A percentile compares a stretch with the other conserved stretches of the same genome.
phyloP scores from a whole-genome alignment of 805 yeast species.

The Schizosaccharomyces cryophilus region DNA sequence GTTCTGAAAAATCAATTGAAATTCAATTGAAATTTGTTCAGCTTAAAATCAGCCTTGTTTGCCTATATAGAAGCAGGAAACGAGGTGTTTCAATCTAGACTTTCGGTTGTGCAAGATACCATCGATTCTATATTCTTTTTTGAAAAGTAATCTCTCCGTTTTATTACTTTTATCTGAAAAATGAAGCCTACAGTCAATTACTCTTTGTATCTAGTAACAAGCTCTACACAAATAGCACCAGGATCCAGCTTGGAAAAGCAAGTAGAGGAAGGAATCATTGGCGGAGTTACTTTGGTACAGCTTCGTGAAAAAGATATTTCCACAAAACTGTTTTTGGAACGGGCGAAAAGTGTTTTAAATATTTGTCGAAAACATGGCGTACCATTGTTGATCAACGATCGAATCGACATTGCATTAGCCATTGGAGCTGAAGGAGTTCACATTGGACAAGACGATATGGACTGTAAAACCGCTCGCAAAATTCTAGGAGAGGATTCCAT shows the following conservation, averaged over 20 bases:
- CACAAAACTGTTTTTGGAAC: conserved; percentile 38
- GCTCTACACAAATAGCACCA: conserved; percentile 46
- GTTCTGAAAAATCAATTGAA: no score
- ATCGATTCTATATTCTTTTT: neutral
- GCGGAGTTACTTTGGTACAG: conserved; percentile 65
- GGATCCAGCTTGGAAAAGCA: conserved; percentile 29
- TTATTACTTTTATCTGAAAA: neutral
- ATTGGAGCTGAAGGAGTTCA: conserved; percentile 79
- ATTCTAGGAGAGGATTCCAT: conserved; percentile 52
- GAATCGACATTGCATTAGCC: conserved; percentile 75
- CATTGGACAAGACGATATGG: conserved; percentile 74
- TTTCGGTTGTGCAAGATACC: neutral
- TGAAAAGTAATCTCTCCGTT: neutral
- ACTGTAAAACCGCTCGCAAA: conserved; percentile 27
- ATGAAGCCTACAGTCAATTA: conserved; percentile 21
- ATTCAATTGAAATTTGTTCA: no score
- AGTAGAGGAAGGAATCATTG: conserved; percentile 34
- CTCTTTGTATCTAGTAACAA: conserved; percentile 55
- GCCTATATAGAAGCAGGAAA: no score
- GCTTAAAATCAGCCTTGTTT: no score
- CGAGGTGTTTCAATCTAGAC: neutral
- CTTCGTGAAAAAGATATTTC: conserved; percentile 53
- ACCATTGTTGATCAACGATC: conserved; percentile 65
- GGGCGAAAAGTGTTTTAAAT: conserved; percentile 36
- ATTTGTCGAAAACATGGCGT: conserved; percentile 35